Percentiles rank a stretch among this genome's conserved stretches.
Conservation (phyloP, 2,329 filamentous ascomycete species). For the Trichoderma lentiforme region DNA sequence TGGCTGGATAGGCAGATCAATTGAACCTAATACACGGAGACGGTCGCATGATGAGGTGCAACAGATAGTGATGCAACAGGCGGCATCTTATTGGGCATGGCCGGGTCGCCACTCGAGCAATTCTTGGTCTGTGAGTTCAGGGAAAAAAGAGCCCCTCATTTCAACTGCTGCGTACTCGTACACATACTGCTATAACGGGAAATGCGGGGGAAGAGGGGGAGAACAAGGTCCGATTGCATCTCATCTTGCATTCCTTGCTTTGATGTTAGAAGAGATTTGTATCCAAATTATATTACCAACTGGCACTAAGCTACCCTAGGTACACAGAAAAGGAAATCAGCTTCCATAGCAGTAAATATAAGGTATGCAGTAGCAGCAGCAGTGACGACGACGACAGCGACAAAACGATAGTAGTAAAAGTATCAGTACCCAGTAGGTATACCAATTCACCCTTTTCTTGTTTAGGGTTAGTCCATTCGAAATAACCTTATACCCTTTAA, state of each 20-base stretch:
- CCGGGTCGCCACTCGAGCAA: not conserved
- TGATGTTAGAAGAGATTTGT: not conserved
- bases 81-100: not conserved
- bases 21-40: not conserved
- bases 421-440: not conserved
- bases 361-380: not conserved
- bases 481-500: not conserved
- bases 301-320: not conserved
- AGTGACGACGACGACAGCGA: not conserved
- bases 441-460: not conserved
- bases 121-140: not conserved
- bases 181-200: not conserved
- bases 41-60: not conserved
- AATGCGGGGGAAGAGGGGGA: not conserved
- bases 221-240: not conserved
- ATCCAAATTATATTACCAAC: not conserved
- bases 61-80: conserved; percentile 5
- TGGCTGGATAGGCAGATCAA: not conserved
- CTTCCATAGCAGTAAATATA: not conserved
- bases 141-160: not conserved
- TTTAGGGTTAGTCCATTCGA: not conserved
- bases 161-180: not conserved
- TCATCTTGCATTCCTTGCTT: not conserved
- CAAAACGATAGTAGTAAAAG: not conserved
- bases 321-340: not conserved